Conservation (phyloP, 2,329 filamentous ascomycete species). For the Scytalidium lignicola region DNA sequence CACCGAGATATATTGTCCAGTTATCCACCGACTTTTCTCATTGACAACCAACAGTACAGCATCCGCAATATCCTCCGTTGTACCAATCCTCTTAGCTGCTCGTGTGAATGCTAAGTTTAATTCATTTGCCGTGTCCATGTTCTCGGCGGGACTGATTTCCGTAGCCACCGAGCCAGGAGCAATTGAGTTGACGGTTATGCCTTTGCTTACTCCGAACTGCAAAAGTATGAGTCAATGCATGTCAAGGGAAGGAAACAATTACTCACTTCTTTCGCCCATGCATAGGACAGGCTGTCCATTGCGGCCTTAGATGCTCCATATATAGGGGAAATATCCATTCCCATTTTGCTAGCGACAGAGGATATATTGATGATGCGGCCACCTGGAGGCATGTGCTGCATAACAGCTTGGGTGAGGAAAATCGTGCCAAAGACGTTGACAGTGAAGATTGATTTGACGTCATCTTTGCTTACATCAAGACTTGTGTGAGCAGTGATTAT, state of each 20-base stretch:
- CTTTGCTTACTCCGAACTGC: slow-evolving; percentile 28
- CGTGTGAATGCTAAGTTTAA: slow-evolving; percentile 21
- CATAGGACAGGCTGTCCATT: slow-evolving; percentile 58
- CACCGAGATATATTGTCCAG: slow-evolving; percentile 35
- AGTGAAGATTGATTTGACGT: slow-evolving; percentile 16
- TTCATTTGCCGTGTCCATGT: slow-evolving; percentile 21
- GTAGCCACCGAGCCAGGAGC: slow-evolving; percentile 58
- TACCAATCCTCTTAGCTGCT: slow-evolving; percentile 30
- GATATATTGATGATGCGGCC: slow-evolving; percentile 57
- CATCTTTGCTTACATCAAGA: neutral
- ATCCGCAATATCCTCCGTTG: slow-evolving; percentile 36
- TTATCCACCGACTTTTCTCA: slow-evolving; percentile 39
- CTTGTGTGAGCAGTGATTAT: neutral
- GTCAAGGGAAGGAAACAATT: too few relatives aligned
- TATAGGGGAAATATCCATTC: slow-evolving; percentile 50
- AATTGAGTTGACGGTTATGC: slow-evolving; percentile 53
- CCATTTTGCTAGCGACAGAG: slow-evolving; percentile 49
- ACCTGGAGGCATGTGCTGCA: slow-evolving; percentile 12
- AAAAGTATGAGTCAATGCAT: slow-evolving; percentile 26
- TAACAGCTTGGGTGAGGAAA: slow-evolving; percentile 28
- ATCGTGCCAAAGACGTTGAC: slow-evolving; percentile 31
- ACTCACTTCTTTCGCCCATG: slow-evolving; percentile 55
- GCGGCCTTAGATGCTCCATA: slow-evolving; percentile 62
- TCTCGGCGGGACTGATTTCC: slow-evolving; percentile 20
- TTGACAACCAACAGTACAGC: slow-evolving; percentile 33